Percentiles rank a stretch among this genome's conserved stretches.
phyloP scores from a whole-genome alignment of 441 rosid species.

The Aquilaria agallochum region DNA sequence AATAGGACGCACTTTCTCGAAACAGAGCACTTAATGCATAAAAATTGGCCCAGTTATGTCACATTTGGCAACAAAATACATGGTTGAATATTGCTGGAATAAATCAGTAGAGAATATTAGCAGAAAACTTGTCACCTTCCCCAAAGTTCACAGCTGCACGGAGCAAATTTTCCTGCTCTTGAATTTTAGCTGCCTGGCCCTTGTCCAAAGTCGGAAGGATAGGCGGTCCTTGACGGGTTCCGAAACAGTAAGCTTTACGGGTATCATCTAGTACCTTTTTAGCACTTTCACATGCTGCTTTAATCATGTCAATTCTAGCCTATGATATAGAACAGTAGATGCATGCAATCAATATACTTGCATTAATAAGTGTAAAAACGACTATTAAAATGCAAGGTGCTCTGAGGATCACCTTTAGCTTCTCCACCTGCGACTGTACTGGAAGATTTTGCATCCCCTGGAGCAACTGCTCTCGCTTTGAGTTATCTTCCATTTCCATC shows the following conservation, averaged over 20 bases:
- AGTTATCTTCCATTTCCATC: slow-evolving; percentile 88
- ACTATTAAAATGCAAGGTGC: neutral
- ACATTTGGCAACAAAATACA: no score
- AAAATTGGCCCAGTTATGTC: no score
- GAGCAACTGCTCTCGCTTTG: slow-evolving; percentile 85
- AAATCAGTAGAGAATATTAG: no score
- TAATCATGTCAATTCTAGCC: slow-evolving; percentile 87
- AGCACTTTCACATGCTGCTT: slow-evolving; percentile 92
- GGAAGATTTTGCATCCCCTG: slow-evolving; percentile 85
- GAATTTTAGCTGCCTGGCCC: slow-evolving; percentile 87
- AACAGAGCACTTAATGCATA: no score
- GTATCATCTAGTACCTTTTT: slow-evolving; percentile 82
- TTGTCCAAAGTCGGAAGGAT: slow-evolving; percentile 86
- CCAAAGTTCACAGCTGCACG: slow-evolving; percentile 82
- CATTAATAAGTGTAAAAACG: neutral
- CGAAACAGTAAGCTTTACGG: slow-evolving; percentile 83
- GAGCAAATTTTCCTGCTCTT: slow-evolving; percentile 76
- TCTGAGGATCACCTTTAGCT: slow-evolving; percentile 51
- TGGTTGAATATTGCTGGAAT: no score
- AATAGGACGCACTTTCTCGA: no score
- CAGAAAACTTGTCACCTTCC: slow-evolving; percentile 43
- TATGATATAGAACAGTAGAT: slow-evolving; percentile 26
- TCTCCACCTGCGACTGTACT: slow-evolving; percentile 67
- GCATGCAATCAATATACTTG: slow-evolving; percentile 3
- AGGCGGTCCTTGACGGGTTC: slow-evolving; percentile 79